Base-by-base conservation (phyloP, 1,139 yeast species). In the Zygoascus sp. region DNA sequence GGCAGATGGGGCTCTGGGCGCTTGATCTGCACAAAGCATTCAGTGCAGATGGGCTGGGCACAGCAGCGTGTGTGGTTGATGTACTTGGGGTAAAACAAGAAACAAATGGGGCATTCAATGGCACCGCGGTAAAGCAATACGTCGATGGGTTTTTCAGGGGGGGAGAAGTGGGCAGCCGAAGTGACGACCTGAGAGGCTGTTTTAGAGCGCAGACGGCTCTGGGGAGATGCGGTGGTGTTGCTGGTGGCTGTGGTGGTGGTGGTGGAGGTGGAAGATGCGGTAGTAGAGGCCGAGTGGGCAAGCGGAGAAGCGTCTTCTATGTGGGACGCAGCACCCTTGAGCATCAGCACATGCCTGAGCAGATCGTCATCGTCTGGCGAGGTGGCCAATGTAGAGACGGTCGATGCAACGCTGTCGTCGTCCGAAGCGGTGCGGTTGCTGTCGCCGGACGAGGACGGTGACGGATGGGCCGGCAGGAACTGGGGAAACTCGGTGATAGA, bases 1-100 rank as follows among this genome's bases (percentile, higher is more conserved):
- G 97, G 96, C 30, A 90, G 87, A 65, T 90, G 97, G 0, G 98
- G 97, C n/a, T 88, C 95, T 22, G 84, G 73, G 50, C 98, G 75
- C 64, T 86, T 89, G 62, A 92, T 89, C 64, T 90, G 97, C 7
- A 90, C 97, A 75, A 92, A 92, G 64, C 98, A 92, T 66, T 92
- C 98, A 1, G 96, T 78, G 66, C 98, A 92, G 19, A 92, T 89
- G 2, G 95, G 92, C 64, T 92, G 97, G 44, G 79, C 76, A 63
- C 98, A 92, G 65, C 98, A 92, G 42, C 95, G 73, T n/a, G 96
- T 83, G 45, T 76, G 65, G 67, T 92, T 92, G 55, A 90, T 68
- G 58, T 81, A 79, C 41, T 76, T 74, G 1, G 98, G 98, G 62
- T 83, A 87, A 61, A 76, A 87, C 19, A 92, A 74, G 64, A 92